phyloP scores from a whole-genome alignment of 2,329 filamentous ascomycete genomes.

The Beauveria australis region DNA sequence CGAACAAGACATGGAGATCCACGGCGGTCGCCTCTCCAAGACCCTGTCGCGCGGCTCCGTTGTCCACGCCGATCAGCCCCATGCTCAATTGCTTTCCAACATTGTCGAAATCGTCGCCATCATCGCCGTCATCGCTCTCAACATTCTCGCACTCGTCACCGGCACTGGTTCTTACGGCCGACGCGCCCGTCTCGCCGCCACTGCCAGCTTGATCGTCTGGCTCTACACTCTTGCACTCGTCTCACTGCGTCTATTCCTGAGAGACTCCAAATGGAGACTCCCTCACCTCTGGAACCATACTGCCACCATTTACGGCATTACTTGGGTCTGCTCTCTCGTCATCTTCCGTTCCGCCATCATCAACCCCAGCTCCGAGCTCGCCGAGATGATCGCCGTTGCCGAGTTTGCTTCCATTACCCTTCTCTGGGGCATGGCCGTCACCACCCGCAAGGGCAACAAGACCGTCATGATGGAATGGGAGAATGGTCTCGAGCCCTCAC shows the following conservation, averaged over 20 bases:
- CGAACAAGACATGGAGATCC: constrained; percentile 45
- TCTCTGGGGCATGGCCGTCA: constrained; percentile 67
- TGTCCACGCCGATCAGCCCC: constrained; percentile 67
- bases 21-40: constrained; percentile 49
- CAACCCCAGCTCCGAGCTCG: constrained; percentile 57
- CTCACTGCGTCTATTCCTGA: constrained; percentile 61
- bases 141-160: constrained; percentile 54
- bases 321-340: constrained; percentile 70
- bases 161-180: constrained; percentile 14
- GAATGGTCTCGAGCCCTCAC: constrained; percentile 76
- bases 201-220: constrained; percentile 68
- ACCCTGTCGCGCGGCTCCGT: constrained; percentile 55
- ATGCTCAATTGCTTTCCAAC: constrained; percentile 62
- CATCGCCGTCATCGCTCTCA: constrained; percentile 60
- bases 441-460: constrained; percentile 86
- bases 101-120: constrained; percentile 69
- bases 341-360: constrained; percentile 81
- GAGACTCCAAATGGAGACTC: constrained; percentile 55
- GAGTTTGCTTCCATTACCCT: constrained; percentile 70
- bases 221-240: constrained; percentile 69
- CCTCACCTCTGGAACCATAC: constrained; percentile 89
- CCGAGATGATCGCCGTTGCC: constrained; percentile 57
- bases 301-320: constrained; percentile 67
- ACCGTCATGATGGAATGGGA: constrained; percentile 83
- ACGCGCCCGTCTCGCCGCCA: constrained; percentile 50